A percentile compares a stretch with the other conserved stretches of the same genome.
Conservation (phyloP, 805 yeast genomes). For the Komagataella kurtzmanii region DNA sequence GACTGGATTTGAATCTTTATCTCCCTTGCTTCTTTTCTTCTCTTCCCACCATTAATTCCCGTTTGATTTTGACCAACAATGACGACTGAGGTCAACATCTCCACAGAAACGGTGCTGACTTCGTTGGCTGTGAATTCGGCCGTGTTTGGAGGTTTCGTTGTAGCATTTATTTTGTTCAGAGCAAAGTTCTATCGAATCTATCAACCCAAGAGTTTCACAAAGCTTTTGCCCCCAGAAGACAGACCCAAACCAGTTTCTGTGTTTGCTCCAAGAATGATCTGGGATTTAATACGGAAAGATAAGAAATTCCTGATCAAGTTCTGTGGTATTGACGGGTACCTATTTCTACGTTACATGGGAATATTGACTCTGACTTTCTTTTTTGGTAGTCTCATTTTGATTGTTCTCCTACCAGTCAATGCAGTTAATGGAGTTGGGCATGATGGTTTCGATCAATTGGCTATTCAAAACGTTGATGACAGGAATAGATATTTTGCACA, state of each 20-base stretch:
- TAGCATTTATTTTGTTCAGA: constrained; percentile 52
- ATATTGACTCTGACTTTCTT: constrained; percentile 14
- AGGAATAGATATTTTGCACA: constrained; percentile 71
- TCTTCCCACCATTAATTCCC: background rate
- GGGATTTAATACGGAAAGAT: constrained; percentile 47
- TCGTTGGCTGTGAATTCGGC: constrained; percentile 57
- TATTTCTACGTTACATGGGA: constrained; percentile 73
- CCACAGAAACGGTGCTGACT: constrained; percentile 66
- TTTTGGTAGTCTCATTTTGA: constrained; percentile 23
- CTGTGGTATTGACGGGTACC: constrained; percentile 90
- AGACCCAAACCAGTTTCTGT: constrained; percentile 63
- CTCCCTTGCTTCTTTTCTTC: background rate
- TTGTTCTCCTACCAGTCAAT: constrained; percentile 73
- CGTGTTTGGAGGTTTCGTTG: constrained; percentile 47
- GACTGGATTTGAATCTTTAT: background rate
- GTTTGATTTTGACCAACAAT: constrained; percentile 4
- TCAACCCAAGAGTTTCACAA: constrained; percentile 64
- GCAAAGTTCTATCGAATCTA: constrained; percentile 61
- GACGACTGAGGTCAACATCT: constrained; percentile 23
- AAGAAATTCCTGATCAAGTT: constrained; percentile 71
- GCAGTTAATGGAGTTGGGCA: constrained; percentile 52
- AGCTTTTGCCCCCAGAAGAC: constrained; percentile 41
- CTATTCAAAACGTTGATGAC: constrained; percentile 62
- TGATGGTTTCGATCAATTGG: constrained; percentile 59
- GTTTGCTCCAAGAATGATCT: constrained; percentile 62